Percentiles rank a stretch among this genome's conserved stretches.
These are phyloP conservation scores for Chaetoceros tenuissimus DNA, from an alignment of 108 stramenopile genomes.

Conservation along the genomic window DNA sequence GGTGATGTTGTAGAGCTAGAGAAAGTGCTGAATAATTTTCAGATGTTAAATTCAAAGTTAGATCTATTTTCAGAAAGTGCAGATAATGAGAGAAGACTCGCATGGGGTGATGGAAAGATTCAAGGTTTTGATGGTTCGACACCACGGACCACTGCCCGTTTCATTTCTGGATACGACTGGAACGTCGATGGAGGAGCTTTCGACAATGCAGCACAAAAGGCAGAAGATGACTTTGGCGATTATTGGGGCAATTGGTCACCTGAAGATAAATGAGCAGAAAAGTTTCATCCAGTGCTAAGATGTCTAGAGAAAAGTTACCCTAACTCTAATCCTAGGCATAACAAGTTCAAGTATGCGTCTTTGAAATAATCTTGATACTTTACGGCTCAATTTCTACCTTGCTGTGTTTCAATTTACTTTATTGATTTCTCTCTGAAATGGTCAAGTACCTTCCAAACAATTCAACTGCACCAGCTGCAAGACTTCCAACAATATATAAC, in stretches of 20 bases:
- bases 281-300: too few relatives aligned
- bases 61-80: constrained; percentile 58
- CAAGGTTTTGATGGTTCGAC: constrained; percentile 14
- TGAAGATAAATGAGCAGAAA: constrained; percentile 29
- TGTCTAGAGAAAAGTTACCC: too few relatives aligned
- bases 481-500: too few relatives aligned
- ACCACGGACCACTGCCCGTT: constrained; percentile 48
- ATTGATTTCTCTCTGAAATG: too few relatives aligned
- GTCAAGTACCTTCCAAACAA: too few relatives aligned
- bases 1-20: constrained; percentile 38
- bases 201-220: constrained; percentile 44
- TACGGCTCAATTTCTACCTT: too few relatives aligned
- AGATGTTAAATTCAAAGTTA: constrained; percentile 46
- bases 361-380: too few relatives aligned
- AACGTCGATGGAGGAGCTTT: constrained; percentile 43
- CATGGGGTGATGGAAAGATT: constrained; percentile 35
- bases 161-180: constrained; percentile 67
- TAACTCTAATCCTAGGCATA: too few relatives aligned
- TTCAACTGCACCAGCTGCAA: too few relatives aligned
- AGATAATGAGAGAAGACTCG: constrained; percentile 10
- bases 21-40: constrained; percentile 38
- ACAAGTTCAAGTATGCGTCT: too few relatives aligned
- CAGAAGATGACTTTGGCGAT: constrained; percentile 45
- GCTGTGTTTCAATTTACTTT: too few relatives aligned
- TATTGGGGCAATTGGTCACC: constrained; percentile 60